These are phyloP conservation scores for Trypanosoma theileri DNA, from an alignment of 208 protist genomes.

Conservation along the genomic window DNA sequence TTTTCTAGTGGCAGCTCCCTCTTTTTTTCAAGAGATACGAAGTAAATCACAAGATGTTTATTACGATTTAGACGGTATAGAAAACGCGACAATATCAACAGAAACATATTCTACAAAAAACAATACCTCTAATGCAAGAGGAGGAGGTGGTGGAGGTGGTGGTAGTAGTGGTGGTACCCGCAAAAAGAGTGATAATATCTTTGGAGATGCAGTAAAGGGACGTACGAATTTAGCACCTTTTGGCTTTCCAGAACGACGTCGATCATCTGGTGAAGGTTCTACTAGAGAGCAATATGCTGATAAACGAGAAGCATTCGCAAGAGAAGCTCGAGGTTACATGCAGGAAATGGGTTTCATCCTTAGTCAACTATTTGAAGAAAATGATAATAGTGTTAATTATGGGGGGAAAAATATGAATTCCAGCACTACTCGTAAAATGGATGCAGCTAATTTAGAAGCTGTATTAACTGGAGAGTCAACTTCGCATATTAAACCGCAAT, in stretches of 20 bases:
- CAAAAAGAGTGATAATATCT: constrained; percentile 2
- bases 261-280: neutral
- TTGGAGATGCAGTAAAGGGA: constrained; percentile 10
- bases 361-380: constrained; percentile 13
- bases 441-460: constrained; percentile 19
- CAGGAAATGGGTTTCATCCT: constrained; percentile 16
- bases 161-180: no score
- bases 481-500: neutral
- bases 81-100: constrained; percentile 12
- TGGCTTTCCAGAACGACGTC: neutral
- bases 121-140: neutral
- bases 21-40: neutral
- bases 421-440: neutral
- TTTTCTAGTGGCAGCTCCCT: constrained; percentile 31
- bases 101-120: constrained; percentile 14
- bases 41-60: constrained; percentile 3
- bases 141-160: no score
- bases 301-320: constrained; percentile 3
- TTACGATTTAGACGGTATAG: constrained; percentile 13
- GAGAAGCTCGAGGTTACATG: constrained; percentile 10
- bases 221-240: neutral
- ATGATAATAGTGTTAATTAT: neutral
- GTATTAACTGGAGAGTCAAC: constrained; percentile 1
- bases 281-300: neutral
- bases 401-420: neutral